Base-by-base conservation (phyloP, 2,329 filamentous ascomycete genomes). In the Cercospora berteroae region DNA sequence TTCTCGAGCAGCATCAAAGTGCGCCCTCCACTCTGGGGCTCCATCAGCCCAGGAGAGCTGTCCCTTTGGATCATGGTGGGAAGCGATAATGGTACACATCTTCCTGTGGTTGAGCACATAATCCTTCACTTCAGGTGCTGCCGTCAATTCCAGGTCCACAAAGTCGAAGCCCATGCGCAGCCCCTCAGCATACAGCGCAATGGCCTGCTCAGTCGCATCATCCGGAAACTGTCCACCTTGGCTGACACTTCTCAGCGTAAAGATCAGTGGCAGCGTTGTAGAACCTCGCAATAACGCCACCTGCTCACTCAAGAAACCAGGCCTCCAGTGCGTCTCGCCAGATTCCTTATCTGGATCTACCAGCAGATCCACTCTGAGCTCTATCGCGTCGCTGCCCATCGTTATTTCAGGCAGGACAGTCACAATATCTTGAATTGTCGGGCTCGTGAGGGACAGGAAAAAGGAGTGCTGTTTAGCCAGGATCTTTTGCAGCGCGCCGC, bases 181-280 rank as follows among this genome's bases (percentile, higher is more conserved):
- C 5, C 92, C 95, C 42, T 91, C 84, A 55, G 84, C 85, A 80
- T 97, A 97, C 9, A 99, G 86, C 29, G 86, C 84, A 52, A 91
- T 83, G 8, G 92, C 90, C 25, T 69, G 64, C 57, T 75, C 68
- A 67, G 90, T 86, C n/a, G 89, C 86, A 66, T 88, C 82, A 75
- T 98, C 93, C 0, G 93, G 91, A 80, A 97, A 98, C 63, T 87
- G 88, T 20, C 95, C 95, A 4, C 94, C 94, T 80, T 99, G 95
- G 23, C 89, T 88, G 71, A 87, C 84, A 4, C 93, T 97, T 48
- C 95, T 88, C 36, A 99, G 84, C 0, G 95, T 99, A 81, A 96
- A 99, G 71, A 99, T 93, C 52, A 99, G 85, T 0, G 95, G 95
- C 57, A 94, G 83, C 29, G 88, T 85, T 2, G 90, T 89, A 2